Evolutionary conservation across 305 asterid genomes (phyloP), one percentile per base, ranked within the genome.

Genomic region (Fraxinus ornus): DNA sequence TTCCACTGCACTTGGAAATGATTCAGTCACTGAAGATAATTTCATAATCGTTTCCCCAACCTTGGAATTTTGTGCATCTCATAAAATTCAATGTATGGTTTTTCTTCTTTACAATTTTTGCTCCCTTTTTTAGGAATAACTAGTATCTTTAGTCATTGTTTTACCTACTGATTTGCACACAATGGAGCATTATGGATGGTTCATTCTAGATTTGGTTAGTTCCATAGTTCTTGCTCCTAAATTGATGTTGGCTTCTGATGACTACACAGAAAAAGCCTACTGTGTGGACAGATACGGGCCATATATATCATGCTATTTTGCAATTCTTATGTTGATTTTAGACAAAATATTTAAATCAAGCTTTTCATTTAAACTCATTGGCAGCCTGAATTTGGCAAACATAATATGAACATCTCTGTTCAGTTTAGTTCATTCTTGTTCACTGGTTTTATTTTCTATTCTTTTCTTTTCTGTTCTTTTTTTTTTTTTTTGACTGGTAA

Each of bases 281-380:
- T 94, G 96, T 91, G 98, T 93, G 93, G 98, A 94, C 98, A 93
- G 99, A 95, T 95, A 95, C 97, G 97, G 97, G 97, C 87, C 99
- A 79, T 76, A 94, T 81, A 94, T 84, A 79, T 76, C 78, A 64
- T 78, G 52, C 82, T 62, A 52, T 64, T 75, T 64, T 39, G 39
- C 64, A 75, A 72, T 76, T 72, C 78, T 75, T 80, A 8, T 78
- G 9, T 79, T 39, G 49, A 21, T 60, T 12, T 22, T 76, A 72
- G 72, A 62, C 15, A 68, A 30, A 28, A 26, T 21, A n/a, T 36
- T 78, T 79, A 41, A 76, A 76, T 49, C 28, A 62, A 62, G 33
- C 83, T 83, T 47, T 85, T 66, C 10, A 35, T 55, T 37, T 33
- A 21, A 79, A 44, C 66, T 2, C 37, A 22, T 49, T 62, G 77